These are phyloP conservation scores for Musa schizocarpa DNA, from an alignment of 176 grass and related monocot species.

Conservation along the genomic window DNA sequence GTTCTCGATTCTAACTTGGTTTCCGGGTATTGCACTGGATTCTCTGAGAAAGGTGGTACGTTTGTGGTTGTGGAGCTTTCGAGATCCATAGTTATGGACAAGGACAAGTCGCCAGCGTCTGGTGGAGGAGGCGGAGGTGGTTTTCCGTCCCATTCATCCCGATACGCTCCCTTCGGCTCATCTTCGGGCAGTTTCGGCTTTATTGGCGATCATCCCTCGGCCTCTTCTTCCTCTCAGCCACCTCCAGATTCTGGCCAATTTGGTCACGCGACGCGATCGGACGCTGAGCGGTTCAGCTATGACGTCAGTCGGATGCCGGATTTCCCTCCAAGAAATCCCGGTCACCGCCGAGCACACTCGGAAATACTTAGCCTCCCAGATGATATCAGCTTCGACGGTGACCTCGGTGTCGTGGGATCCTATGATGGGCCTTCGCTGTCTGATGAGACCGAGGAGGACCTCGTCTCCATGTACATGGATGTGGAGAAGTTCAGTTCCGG, in stretches of 20 bases:
- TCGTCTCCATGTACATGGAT: constrained; percentile 25
- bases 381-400: constrained; percentile 18
- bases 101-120: neutral
- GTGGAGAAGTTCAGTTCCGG: constrained; percentile 59
- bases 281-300: constrained; percentile 6
- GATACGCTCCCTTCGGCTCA: neutral
- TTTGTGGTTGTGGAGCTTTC: neutral
- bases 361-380: constrained; percentile 63
- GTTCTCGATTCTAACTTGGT: neutral
- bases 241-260: neutral
- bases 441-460: constrained; percentile 15
- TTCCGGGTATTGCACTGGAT: neutral
- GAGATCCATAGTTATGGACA: neutral
- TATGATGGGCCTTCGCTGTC: constrained; percentile 9
- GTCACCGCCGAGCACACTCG: constrained; percentile 62
- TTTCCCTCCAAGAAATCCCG: constrained; percentile 25
- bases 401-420: constrained; percentile 12
- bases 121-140: neutral
- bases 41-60: neutral
- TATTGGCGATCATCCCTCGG: neutral
- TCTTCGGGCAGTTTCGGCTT: neutral
- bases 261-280: neutral
- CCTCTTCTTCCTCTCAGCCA: constrained; percentile 1
- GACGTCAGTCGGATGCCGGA: constrained; percentile 49
- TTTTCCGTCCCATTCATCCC: neutral